phyloP scores from a whole-genome alignment of 768 basidiomycete species.

The Boletus sp. region DNA sequence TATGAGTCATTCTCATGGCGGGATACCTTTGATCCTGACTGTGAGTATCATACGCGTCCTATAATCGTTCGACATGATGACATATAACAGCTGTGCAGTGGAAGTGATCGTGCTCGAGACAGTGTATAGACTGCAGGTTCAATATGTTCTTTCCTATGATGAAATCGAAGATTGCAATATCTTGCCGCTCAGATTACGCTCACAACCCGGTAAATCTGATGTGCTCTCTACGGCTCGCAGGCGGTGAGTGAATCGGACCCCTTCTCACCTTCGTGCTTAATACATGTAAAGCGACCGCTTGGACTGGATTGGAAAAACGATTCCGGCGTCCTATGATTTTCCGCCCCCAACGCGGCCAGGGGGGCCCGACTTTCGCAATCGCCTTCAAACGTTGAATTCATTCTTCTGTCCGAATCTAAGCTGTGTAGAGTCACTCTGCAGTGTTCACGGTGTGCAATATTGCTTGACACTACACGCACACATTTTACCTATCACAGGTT shows the following conservation, averaged over 20 bases:
- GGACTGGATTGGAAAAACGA: conserved; percentile 26
- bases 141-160: conserved; percentile 37
- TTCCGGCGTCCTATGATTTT: conserved; percentile 20
- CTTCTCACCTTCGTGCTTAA: conserved; percentile 18
- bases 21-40: conserved; percentile 36
- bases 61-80: conserved; percentile 18
- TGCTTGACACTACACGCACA: background rate
- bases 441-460: conserved; percentile 43
- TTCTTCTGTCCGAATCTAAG: conserved; percentile 54
- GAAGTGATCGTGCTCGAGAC: conserved; percentile 53
- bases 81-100: conserved; percentile 31
- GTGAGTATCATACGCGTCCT: conserved; percentile 29
- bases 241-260: conserved; percentile 24
- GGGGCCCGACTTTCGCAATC: conserved; percentile 22
- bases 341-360: background rate
- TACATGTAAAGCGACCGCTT: conserved; percentile 32
- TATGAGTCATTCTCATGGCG: conserved; percentile 56
- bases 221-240: conserved; percentile 24
- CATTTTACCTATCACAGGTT: conserved; percentile 18
- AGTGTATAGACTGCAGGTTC: conserved; percentile 39
- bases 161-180: conserved; percentile 50
- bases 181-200: conserved; percentile 41
- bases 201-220: conserved; percentile 25
- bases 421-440: conserved; percentile 51
- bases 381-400: conserved; percentile 36